Conservation (phyloP, 352 stramenopile species). For the Blastocystis sp. region DNA sequence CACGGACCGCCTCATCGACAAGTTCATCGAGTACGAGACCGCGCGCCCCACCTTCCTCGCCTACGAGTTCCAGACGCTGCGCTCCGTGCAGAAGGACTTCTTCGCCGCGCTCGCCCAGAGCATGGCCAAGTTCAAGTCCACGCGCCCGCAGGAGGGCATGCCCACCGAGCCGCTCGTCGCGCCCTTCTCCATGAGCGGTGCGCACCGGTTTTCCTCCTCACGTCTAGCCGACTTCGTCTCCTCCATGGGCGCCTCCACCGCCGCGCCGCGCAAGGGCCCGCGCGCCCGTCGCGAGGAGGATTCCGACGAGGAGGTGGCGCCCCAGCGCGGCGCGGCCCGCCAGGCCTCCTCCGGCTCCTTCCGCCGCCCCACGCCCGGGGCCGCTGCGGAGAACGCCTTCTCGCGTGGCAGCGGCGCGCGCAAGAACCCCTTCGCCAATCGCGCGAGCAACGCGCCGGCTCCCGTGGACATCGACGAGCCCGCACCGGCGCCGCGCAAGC, state of each 20-base stretch:
- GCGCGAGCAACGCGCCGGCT: background rate
- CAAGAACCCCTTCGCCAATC: conserved; percentile 40
- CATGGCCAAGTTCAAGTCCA: conserved; percentile 68
- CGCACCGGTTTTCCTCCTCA: background rate
- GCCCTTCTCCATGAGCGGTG: background rate
- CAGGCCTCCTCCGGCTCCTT: conserved; percentile 38
- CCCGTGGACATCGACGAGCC: conserved; percentile 23
- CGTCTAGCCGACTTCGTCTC: background rate
- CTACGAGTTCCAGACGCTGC: conserved; percentile 66
- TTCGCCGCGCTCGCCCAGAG: conserved; percentile 43
- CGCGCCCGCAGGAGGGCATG: conserved; percentile 20
- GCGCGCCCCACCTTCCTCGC: conserved; percentile 60
- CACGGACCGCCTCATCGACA: conserved; percentile 65
- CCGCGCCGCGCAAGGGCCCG: conserved; percentile 22
- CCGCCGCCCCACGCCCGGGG: conserved; percentile 46
- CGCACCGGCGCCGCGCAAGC: background rate
- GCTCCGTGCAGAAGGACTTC: conserved; percentile 69
- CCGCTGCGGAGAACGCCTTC: conserved; percentile 7
- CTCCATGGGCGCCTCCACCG: background rate
- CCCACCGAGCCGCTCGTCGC: conserved; percentile 26
- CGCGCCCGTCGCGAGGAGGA: conserved; percentile 1
- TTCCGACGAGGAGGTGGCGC: conserved; percentile 22
- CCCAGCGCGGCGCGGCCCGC: background rate
- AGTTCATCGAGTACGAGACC: conserved; percentile 69
- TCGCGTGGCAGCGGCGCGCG: background rate